Base-by-base conservation (phyloP, 805 yeast genomes). In the Yamadazyma tumulicola region DNA sequence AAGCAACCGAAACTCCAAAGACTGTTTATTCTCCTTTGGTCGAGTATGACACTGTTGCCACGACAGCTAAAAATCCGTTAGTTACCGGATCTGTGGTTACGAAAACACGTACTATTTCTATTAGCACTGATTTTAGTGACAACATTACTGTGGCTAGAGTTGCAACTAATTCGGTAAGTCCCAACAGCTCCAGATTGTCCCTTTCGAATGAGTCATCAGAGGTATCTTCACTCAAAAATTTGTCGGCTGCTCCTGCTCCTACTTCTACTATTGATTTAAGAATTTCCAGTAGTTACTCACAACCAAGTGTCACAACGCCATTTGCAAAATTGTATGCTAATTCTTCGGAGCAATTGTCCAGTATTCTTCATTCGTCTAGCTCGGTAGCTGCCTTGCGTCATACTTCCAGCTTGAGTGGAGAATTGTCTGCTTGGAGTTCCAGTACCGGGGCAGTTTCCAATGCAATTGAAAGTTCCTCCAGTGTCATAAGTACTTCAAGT, bases 1-100 rank as follows among this genome's bases (percentile, higher is more conserved):
- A 34, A 14, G 59, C 63, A 7, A 45, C 64, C 2, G 42, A 46
- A 5, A 47, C 51, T 3, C 58, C 59, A 8, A 31, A 48, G 8
- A 46, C 56, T 5, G 39, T 47, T 1, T 51, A 39, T 33, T 39
- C 34, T 4, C 48, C 52, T 12, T 21, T 47, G 11, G 49, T 57
- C 16, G 28, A 49, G 2, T 31, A 34, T 14, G 49, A 42, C 34
- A 34, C 59, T 16, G 32, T 55, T 20, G 33, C 56, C 8, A 38
- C 44, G 6, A 57, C 62, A 3, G 26, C 37, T 19, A 33, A 35
- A 19, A 42, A 62, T 34, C 69, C 69, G 14, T 49, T 64, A 42
- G 38, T 50, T 25, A 50, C 64, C 5, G 45, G 51, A 11, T 27
- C 53, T 21, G 55, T 46, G 6, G 53, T 56, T 9, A 34, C 60